Percentiles rank a stretch among this genome's conserved stretches.
Conservation (phyloP, 2,329 filamentous ascomycete genomes). For the Claviceps sp. region DNA sequence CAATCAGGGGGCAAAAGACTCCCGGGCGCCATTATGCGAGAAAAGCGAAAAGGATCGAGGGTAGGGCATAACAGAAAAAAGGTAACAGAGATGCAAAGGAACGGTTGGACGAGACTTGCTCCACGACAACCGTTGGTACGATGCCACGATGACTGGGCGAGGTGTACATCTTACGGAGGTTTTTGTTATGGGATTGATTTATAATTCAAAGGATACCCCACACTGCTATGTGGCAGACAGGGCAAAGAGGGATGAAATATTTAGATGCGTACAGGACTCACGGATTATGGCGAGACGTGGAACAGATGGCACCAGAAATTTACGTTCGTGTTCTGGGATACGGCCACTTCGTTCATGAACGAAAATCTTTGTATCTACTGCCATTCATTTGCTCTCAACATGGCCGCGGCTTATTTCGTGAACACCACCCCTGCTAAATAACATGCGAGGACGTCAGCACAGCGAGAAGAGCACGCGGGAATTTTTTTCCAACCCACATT, state of each 20-base stretch:
- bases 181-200: neutral
- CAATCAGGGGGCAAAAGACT: neutral
- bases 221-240: neutral
- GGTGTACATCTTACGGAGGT: neutral
- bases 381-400: neutral
- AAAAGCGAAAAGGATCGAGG: neutral
- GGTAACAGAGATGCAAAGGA: neutral
- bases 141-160: neutral
- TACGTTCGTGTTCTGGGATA: neutral
- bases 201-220: neutral
- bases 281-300: slow-evolving; percentile 1
- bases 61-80: neutral
- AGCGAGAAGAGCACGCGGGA: too few species aligned
- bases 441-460: neutral
- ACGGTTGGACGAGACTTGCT: neutral
- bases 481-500: too few species aligned
- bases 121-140: neutral
- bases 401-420: neutral
- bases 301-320: neutral
- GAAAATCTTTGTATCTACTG: neutral
- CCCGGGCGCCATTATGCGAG: neutral
- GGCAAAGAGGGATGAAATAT: slow-evolving; percentile 1
- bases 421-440: neutral
- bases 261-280: neutral
- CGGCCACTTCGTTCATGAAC: neutral